A percentile compares a stretch with the other conserved stretches of the same genome.
Conservation (phyloP, 768 basidiomycete species). For the Strobilomyces confusus region DNA sequence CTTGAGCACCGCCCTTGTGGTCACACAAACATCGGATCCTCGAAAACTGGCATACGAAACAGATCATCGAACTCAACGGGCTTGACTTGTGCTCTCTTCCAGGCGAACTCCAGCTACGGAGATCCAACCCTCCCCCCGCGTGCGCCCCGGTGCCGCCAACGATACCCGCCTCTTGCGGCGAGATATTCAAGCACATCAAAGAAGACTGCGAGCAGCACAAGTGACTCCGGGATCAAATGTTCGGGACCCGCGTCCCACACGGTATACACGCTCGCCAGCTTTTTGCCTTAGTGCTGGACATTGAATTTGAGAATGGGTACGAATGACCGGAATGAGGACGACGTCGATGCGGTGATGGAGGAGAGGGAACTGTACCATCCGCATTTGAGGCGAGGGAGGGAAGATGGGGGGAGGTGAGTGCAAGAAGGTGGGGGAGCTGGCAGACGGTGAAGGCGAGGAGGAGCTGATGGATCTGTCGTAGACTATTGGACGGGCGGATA, state of each 20-base stretch:
- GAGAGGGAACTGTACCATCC: slow-evolving; percentile 72
- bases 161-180: slow-evolving; percentile 45
- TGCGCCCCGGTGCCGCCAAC: neutral
- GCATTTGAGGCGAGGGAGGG: slow-evolving; percentile 13
- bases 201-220: slow-evolving; percentile 93
- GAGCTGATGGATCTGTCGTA: slow-evolving; percentile 3
- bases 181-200: slow-evolving; percentile 82
- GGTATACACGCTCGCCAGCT: slow-evolving; percentile 18
- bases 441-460: neutral
- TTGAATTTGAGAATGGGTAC: slow-evolving; percentile 89
- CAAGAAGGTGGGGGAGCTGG: neutral
- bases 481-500: too few species aligned
- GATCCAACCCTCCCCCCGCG: slow-evolving; percentile 5
- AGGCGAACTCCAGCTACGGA: slow-evolving; percentile 34
- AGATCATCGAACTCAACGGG: slow-evolving; percentile 72
- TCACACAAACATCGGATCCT: slow-evolving; percentile 48
- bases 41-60: slow-evolving; percentile 87
- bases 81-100: slow-evolving; percentile 55
- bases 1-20: too few species aligned
- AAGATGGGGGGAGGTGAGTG: neutral
- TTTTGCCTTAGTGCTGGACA: slow-evolving; percentile 53
- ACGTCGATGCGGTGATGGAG: slow-evolving; percentile 69
- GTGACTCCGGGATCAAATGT: neutral
- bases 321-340: slow-evolving; percentile 89
- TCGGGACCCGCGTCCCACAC: slow-evolving; percentile 4